These are phyloP conservation scores for Colletotrichum eleusines DNA, from an alignment of 2,329 filamentous ascomycete species.

Conservation along the genomic window DNA sequence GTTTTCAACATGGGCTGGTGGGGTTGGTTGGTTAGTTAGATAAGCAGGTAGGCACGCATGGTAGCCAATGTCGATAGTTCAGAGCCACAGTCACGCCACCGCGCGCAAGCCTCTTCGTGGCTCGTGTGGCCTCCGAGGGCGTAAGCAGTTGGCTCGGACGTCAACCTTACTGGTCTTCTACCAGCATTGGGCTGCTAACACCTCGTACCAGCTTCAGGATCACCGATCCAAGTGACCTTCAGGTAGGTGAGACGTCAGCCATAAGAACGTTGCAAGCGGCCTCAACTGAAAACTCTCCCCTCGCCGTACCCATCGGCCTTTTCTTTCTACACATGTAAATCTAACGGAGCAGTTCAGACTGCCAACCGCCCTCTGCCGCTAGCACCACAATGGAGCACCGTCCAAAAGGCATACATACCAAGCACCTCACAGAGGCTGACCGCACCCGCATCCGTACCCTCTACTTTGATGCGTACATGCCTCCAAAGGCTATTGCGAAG, in stretches of 20 bases:
- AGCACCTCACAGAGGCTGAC: neutral
- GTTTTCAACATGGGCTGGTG: constrained; percentile 42
- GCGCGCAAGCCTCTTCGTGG: constrained; percentile 4
- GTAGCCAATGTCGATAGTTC: too few species aligned
- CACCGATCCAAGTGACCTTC: neutral
- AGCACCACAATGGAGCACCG: neutral
- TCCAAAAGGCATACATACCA: neutral
- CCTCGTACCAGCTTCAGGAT: too few species aligned
- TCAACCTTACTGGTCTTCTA: neutral
- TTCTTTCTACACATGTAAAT: neutral
- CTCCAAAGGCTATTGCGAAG: neutral
- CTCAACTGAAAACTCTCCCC: neutral
- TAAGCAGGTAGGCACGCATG: neutral
- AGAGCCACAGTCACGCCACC: neutral
- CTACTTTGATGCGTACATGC: neutral
- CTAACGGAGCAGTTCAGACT: neutral
- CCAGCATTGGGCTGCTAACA: neutral
- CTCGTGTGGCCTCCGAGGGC: neutral
- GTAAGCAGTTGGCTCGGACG: neutral
- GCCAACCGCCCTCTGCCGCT: neutral
- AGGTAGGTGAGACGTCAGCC: neutral
- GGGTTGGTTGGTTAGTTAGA: neutral
- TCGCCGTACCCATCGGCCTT: neutral
- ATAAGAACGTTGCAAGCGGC: neutral
- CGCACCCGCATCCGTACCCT: constrained; percentile 20